These are phyloP conservation scores for Podaxis sp. DNA, from an alignment of 768 basidiomycete species.

Conservation along the genomic window DNA sequence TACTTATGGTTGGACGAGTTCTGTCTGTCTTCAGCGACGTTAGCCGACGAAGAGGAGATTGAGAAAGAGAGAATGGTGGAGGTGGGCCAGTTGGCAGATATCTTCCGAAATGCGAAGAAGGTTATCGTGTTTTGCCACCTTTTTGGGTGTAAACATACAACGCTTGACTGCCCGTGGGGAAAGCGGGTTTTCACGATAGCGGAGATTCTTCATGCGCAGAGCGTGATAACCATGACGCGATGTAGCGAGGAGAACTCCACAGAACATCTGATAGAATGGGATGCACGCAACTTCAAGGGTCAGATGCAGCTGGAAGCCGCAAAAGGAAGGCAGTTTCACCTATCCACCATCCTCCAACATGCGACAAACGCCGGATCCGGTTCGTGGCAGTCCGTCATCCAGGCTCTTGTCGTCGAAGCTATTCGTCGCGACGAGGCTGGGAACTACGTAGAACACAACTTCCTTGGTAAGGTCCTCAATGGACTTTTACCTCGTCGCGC, in stretches of 20 bases:
- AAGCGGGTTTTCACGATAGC: neutral
- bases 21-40: neutral
- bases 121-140: neutral
- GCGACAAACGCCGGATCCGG: neutral
- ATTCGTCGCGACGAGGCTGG: neutral
- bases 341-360: neutral
- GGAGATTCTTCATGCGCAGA: neutral
- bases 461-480: neutral
- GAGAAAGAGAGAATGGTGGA: neutral
- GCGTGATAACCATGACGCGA: neutral
- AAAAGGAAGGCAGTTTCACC: neutral
- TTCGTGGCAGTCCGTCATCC: neutral
- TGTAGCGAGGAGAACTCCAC: neutral
- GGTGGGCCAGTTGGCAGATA: neutral
- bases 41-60: neutral
- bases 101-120: neutral
- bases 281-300: neutral
- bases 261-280: neutral
- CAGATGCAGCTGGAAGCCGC: neutral
- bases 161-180: neutral
- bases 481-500: slow-evolving; percentile 2
- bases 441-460: neutral
- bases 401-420: neutral
- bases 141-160: neutral
- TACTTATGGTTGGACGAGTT: slow-evolving; percentile 2